These are phyloP conservation scores for Zelopaecilomyces penicillatus DNA, from an alignment of 2,329 filamentous ascomycete genomes.

Conservation along the genomic window DNA sequence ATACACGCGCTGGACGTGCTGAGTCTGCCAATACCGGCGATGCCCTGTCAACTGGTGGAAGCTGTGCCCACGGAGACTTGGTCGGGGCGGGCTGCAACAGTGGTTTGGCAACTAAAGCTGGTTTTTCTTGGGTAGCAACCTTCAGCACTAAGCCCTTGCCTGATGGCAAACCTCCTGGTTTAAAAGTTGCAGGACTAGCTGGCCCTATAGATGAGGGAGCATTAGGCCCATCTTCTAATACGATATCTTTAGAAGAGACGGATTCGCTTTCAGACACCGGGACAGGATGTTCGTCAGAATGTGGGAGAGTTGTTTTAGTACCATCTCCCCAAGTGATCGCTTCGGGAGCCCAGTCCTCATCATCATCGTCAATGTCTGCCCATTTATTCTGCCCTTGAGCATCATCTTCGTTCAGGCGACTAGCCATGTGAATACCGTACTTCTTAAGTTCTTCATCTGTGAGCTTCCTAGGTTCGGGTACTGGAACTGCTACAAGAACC, in stretches of 20 bases:
- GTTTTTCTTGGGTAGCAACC: slow-evolving; percentile 56
- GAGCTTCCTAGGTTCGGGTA: slow-evolving; percentile 68
- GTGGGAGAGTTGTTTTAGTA: slow-evolving; percentile 68
- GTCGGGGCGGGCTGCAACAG: slow-evolving; percentile 58
- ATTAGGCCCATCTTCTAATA: slow-evolving; percentile 32
- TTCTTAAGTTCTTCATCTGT: slow-evolving; percentile 83
- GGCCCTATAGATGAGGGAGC: slow-evolving; percentile 32
- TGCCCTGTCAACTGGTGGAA: slow-evolving; percentile 78
- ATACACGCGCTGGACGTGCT: slow-evolving; percentile 36
- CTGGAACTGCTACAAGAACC: slow-evolving; percentile 42
- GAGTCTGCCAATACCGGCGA: slow-evolving; percentile 59
- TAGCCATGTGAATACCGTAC: slow-evolving; percentile 79
- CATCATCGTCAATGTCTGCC: slow-evolving; percentile 84
- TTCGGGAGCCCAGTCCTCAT: slow-evolving; percentile 80
- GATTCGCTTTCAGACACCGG: slow-evolving; percentile 20
- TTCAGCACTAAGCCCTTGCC: slow-evolving; percentile 59
- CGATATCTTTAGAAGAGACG: slow-evolving; percentile 13
- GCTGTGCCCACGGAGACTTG: slow-evolving; percentile 84
- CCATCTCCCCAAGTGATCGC: slow-evolving; percentile 84
- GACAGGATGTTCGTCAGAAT: slow-evolving; percentile 43
- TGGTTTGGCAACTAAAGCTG: slow-evolving; percentile 64
- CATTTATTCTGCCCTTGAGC: slow-evolving; percentile 69
- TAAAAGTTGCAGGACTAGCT: slow-evolving; percentile 33
- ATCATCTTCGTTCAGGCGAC: slow-evolving; percentile 68
- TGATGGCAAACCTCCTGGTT: slow-evolving; percentile 38